phyloP scores from a whole-genome alignment of 208 protist genomes.

The Acanthamoeba rhysodes region DNA sequence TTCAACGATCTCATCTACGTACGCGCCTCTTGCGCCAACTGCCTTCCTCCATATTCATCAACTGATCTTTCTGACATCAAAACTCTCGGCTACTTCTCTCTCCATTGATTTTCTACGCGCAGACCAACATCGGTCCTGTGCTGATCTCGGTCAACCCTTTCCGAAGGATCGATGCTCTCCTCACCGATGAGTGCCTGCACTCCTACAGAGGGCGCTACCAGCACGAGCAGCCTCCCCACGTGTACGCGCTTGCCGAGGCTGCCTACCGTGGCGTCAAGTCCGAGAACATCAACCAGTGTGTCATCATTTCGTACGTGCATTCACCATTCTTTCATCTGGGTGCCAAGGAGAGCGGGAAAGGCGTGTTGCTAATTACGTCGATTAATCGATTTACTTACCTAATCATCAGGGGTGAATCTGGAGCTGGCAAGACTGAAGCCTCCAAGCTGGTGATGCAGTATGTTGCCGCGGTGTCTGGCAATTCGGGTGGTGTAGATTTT shows the following conservation, averaged over 20 bases:
- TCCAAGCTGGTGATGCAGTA: constrained; percentile 97
- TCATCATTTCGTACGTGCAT: constrained; percentile 92
- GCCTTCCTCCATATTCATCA: not conserved
- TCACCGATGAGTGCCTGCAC: constrained; percentile 89
- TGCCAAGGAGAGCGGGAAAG: too few species aligned
- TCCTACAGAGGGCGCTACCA: constrained; percentile 85
- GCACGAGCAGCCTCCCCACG: constrained; percentile 93
- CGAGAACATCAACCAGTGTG: constrained; percentile 92
- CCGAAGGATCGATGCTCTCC: constrained; percentile 81
- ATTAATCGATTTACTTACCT: not conserved
- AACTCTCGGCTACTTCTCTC: not conserved
- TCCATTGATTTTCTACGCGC: constrained; percentile 88
- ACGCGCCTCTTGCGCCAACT: not conserved
- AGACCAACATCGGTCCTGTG: constrained; percentile 94
- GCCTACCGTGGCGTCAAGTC: constrained; percentile 94
- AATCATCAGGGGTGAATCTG: constrained; percentile 93
- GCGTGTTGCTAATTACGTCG: not conserved
- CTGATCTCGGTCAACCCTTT: constrained; percentile 95
- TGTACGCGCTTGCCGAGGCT: constrained; percentile 96
- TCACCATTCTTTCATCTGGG: not conserved
- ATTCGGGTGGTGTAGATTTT: constrained; percentile 66
- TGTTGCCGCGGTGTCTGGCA: constrained; percentile 71
- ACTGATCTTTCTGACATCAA: not conserved
- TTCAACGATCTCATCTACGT: constrained; percentile 87
- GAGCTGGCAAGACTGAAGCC: constrained; percentile 97